phyloP scores from a whole-genome alignment of 1,284 basidiomycete genomes.

The Taiwanofungus camphoratus region DNA sequence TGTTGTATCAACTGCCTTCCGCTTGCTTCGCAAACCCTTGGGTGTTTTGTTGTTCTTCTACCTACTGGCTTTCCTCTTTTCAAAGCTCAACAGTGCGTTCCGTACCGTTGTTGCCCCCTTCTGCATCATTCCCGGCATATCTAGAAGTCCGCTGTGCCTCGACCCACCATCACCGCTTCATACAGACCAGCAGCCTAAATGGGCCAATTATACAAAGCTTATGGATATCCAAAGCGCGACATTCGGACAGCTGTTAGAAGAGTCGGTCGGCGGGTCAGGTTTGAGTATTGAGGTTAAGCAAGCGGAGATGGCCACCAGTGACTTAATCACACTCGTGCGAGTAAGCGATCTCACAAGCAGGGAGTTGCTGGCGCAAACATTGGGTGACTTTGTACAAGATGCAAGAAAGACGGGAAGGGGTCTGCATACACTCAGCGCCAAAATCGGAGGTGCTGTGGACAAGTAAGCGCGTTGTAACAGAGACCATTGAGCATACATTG shows the following conservation, averaged over 20 bases:
- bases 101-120: slow-evolving; percentile 45
- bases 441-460: slow-evolving; percentile 63
- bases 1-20: slow-evolving; percentile 39
- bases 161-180: slow-evolving; percentile 12
- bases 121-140: slow-evolving; percentile 56
- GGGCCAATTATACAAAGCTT: slow-evolving; percentile 56
- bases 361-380: slow-evolving; percentile 46
- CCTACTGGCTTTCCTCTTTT: slow-evolving; percentile 40
- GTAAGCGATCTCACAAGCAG: slow-evolving; percentile 53
- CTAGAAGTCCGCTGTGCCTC: slow-evolving; percentile 40
- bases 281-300: slow-evolving; percentile 64
- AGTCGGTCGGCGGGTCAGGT: slow-evolving; percentile 47
- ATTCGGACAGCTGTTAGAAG: slow-evolving; percentile 57
- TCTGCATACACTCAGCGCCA: slow-evolving; percentile 53
- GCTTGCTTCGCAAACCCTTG: slow-evolving; percentile 50
- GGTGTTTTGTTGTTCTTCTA: slow-evolving; percentile 47
- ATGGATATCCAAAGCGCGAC: slow-evolving; percentile 52
- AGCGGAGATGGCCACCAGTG: slow-evolving; percentile 68
- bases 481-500: not conserved
- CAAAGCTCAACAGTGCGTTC: slow-evolving; percentile 35
- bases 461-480: slow-evolving; percentile 40
- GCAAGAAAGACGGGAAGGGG: slow-evolving; percentile 54
- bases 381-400: slow-evolving; percentile 50
- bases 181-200: slow-evolving; percentile 11
- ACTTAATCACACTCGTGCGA: slow-evolving; percentile 55